These are phyloP conservation scores for Plasmodium malariae DNA, from an alignment of 169 alveolate species.

Conservation along the genomic window DNA sequence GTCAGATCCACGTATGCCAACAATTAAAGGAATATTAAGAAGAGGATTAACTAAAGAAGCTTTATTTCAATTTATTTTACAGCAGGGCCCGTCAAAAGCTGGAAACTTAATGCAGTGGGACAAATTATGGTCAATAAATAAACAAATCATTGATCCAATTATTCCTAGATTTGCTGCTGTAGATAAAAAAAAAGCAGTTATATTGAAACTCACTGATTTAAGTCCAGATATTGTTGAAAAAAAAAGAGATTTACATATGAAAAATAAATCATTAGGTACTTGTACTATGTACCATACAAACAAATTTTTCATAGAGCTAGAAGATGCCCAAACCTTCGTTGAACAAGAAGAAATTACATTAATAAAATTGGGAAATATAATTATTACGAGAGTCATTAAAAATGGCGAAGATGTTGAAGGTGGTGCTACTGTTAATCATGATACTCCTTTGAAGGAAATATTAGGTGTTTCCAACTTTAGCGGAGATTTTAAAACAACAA, in stretches of 20 bases:
- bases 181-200: conserved; percentile 77
- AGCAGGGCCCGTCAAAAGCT: conserved; percentile 98
- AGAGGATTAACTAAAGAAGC: conserved; percentile 98
- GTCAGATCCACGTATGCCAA: conserved; percentile 99
- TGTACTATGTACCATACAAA: conserved; percentile 86
- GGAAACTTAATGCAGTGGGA: conserved; percentile 99
- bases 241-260: conserved; percentile 93
- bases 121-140: conserved; percentile 98
- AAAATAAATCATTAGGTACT: conserved; percentile 93
- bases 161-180: conserved; percentile 96
- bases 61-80: conserved; percentile 96
- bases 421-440: too few species aligned
- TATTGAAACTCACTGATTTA: conserved; percentile 77
- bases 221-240: conserved; percentile 79
- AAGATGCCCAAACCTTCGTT: conserved; percentile 92
- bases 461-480: conserved; percentile 88
- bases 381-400: conserved; percentile 75
- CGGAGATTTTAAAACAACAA: conserved; percentile 95
- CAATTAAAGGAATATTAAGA: conserved; percentile 98
- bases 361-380: conserved; percentile 97
- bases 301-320: conserved; percentile 90
- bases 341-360: conserved; percentile 96
- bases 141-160: conserved; percentile 94
- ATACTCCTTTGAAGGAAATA: too few species aligned
- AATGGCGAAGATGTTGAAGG: conserved; percentile 73